Evolutionary conservation across 2,329 filamentous ascomycete species (phyloP).

Genomic region (Cladophialophora immunda): DNA sequence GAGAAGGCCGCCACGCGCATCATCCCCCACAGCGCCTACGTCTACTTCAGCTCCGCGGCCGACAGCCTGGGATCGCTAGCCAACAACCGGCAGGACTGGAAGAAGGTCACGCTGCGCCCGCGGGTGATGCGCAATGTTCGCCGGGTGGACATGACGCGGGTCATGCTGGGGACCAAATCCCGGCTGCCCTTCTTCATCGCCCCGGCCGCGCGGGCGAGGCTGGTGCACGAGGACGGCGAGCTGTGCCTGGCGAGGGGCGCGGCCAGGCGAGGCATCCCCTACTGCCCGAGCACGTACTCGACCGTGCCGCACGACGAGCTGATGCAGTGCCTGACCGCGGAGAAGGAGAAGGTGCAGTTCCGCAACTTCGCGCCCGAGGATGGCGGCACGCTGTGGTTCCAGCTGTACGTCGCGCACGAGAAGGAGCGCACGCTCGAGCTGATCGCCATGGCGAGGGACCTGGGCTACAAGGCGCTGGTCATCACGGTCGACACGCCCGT

Average conservation of each 20-base stretch:
- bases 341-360: constrained; percentile 18
- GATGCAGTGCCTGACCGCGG: constrained; percentile 26
- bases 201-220: constrained; percentile 49
- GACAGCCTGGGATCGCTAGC: constrained; percentile 36
- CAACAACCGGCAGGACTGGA: constrained; percentile 38
- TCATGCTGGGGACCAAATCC: constrained; percentile 47
- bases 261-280: constrained; percentile 46
- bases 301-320: constrained; percentile 46
- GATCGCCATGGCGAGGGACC: constrained; percentile 47
- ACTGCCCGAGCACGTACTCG: constrained; percentile 48
- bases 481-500: constrained; percentile 45
- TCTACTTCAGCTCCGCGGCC: constrained; percentile 34
- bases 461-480: constrained; percentile 38
- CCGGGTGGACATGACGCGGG: constrained; percentile 27
- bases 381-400: constrained; percentile 41
- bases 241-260: constrained; percentile 48
- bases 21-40: constrained; percentile 20
- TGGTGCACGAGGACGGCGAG: constrained; percentile 48
- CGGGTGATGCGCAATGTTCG: constrained; percentile 54
- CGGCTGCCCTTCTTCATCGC: constrained; percentile 51
- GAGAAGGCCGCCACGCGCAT: constrained; percentile 24
- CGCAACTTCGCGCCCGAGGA: constrained; percentile 46
- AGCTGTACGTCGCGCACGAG: constrained; percentile 64
- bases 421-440: constrained; percentile 57
- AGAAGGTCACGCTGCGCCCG: constrained; percentile 48